Conservation (phyloP, 805 yeast genomes). For the Ogataea philodendri region DNA sequence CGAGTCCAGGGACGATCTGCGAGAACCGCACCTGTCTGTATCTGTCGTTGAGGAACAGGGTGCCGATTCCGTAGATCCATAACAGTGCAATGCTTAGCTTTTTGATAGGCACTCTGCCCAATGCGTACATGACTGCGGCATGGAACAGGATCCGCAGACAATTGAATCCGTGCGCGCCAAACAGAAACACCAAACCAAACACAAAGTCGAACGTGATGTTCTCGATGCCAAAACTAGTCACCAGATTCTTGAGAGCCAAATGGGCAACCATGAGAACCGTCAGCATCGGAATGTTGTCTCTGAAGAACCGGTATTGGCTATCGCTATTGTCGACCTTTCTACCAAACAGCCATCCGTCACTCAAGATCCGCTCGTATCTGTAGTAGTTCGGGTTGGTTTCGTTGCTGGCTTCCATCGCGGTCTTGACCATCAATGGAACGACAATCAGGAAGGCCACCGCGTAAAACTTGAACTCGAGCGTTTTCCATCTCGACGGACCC, state of each 20-base stretch:
- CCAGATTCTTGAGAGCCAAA: constrained; percentile 44
- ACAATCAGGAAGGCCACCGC: constrained; percentile 57
- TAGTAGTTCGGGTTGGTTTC: constrained; percentile 72
- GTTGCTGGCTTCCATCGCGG: constrained; percentile 79
- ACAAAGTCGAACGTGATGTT: constrained; percentile 66
- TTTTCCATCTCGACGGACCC: constrained; percentile 62
- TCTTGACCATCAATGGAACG: constrained; percentile 79
- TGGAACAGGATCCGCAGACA: constrained; percentile 59
- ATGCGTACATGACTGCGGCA: constrained; percentile 48
- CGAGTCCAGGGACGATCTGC: constrained; percentile 38
- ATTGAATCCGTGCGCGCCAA: constrained; percentile 80
- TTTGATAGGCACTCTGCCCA: constrained; percentile 41
- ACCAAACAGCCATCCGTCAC: constrained; percentile 88
- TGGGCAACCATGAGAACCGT: constrained; percentile 57
- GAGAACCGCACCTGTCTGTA: constrained; percentile 55
- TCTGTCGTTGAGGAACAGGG: constrained; percentile 75
- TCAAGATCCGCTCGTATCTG: constrained; percentile 55
- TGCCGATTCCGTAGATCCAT: constrained; percentile 80
- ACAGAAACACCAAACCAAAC: constrained; percentile 67
- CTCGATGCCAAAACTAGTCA: constrained; percentile 28
- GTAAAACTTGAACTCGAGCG: constrained; percentile 74
- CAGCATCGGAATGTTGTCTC: constrained; percentile 72
- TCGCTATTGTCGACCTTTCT: constrained; percentile 92
- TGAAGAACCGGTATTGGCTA: constrained; percentile 79
- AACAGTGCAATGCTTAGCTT: constrained; percentile 43